phyloP scores from a whole-genome alignment of 768 basidiomycete genomes.

The Amanita pallidorosea region DNA sequence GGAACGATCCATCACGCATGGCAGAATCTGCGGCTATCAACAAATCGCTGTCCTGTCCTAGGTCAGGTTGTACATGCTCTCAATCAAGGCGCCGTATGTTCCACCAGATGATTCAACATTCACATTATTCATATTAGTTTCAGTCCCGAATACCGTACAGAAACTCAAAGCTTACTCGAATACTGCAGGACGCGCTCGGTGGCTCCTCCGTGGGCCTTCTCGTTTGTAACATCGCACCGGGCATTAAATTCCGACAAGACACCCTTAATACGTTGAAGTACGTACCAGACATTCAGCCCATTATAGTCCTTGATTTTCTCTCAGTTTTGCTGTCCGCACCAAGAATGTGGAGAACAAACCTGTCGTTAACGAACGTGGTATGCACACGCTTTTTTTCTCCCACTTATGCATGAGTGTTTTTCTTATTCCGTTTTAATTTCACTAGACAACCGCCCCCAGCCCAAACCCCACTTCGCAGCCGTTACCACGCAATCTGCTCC shows the following conservation, averaged over 20 bases:
- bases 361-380: constrained; percentile 68
- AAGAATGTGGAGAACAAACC: constrained; percentile 83
- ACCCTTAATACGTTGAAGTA: constrained; percentile 90
- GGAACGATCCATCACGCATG: constrained; percentile 82
- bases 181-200: constrained; percentile 85
- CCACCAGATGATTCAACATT: neutral
- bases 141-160: constrained; percentile 81
- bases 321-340: constrained; percentile 68
- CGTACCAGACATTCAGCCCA: constrained; percentile 8
- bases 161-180: constrained; percentile 80
- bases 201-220: constrained; percentile 71
- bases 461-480: constrained; percentile 60
- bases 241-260: constrained; percentile 72
- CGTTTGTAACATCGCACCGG: constrained; percentile 84
- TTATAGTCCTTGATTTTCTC: constrained; percentile 2
- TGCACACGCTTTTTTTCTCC: constrained; percentile 10
- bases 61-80: constrained; percentile 84
- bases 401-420: neutral
- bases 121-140: constrained; percentile 4
- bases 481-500: constrained; percentile 32
- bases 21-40: constrained; percentile 86
- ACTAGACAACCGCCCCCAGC: constrained; percentile 45
- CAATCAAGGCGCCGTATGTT: constrained; percentile 56
- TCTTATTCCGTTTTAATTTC: neutral
- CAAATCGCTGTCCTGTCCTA: constrained; percentile 75